Conservation (phyloP, 306 rosid genomes). For the Abrus pulchellus region DNA sequence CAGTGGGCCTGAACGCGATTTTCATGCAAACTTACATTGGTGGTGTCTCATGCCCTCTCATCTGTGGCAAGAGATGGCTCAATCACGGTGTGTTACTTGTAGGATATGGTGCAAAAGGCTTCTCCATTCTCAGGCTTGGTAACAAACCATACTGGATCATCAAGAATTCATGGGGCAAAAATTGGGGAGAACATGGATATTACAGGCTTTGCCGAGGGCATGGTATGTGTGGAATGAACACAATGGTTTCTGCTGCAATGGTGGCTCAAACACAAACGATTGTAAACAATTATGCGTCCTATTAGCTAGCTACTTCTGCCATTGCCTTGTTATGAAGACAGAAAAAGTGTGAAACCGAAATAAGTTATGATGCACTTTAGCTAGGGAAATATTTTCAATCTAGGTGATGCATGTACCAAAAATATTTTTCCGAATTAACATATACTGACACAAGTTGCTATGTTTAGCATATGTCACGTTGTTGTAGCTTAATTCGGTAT, state of each 20-base stretch:
- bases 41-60: constrained; percentile 90
- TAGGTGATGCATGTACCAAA: constrained; percentile 20
- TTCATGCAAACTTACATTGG: constrained; percentile 95
- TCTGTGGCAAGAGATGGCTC: constrained; percentile 71
- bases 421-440: not conserved
- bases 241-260: constrained; percentile 83
- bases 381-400: not conserved
- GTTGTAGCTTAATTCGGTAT: not conserved
- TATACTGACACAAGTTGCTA: not conserved
- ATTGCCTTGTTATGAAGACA: constrained; percentile 22
- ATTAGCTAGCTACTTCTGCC: constrained; percentile 43
- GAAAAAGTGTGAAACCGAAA: not conserved
- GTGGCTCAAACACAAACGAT: constrained; percentile 48
- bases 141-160: constrained; percentile 83
- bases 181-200: constrained; percentile 84
- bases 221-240: constrained; percentile 84
- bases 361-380: not conserved
- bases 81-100: constrained; percentile 87
- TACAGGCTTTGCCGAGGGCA: constrained; percentile 76
- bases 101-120: constrained; percentile 77
- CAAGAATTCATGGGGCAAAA: constrained; percentile 86
- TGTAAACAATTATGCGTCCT: constrained; percentile 39
- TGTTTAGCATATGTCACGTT: not conserved
- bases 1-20: constrained; percentile 81
- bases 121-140: constrained; percentile 71